Percentiles rank a stretch among this genome's conserved stretches.
Conservation (phyloP, 2,329 filamentous ascomycete species). For the Ascochyta clinopodiicola region DNA sequence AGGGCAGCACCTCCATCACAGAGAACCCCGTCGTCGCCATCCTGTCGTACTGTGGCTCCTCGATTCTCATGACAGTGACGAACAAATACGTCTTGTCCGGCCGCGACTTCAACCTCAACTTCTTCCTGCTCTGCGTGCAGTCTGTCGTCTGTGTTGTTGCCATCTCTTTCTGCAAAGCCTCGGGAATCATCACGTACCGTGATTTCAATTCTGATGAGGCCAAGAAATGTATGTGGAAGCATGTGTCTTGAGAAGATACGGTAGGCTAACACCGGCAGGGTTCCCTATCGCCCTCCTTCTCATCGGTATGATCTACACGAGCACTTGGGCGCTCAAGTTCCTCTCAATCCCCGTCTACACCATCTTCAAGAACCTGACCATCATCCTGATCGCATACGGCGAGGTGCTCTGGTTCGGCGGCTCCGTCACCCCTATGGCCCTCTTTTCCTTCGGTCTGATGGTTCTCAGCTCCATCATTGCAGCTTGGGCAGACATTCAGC, state of each 20-base stretch:
- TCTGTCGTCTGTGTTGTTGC: constrained; percentile 86
- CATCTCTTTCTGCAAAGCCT: constrained; percentile 81
- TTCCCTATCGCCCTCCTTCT: constrained; percentile 95
- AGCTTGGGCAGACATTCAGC: constrained; percentile 95
- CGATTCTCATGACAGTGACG: constrained; percentile 99
- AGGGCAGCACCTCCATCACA: constrained; percentile 54
- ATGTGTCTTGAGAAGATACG: not conserved
- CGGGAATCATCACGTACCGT: constrained; percentile 80
- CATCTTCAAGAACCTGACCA: constrained; percentile 99
- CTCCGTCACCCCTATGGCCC: constrained; percentile 82
- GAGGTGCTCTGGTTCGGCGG: constrained; percentile 99
- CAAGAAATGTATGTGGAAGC: constrained; percentile 76
- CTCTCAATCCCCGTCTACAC: constrained; percentile 98
- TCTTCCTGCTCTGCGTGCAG: constrained; percentile 90
- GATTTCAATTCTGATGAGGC: constrained; percentile 90
- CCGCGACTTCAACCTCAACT: constrained; percentile 90
- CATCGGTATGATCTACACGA: constrained; percentile 99
- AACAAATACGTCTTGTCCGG: constrained; percentile 99
- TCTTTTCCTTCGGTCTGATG: constrained; percentile 96
- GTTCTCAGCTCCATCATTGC: constrained; percentile 93
- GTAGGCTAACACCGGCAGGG: constrained; percentile 63
- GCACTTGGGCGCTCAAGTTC: constrained; percentile 93
- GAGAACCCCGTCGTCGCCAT: constrained; percentile 84
- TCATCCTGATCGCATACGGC: constrained; percentile 97
- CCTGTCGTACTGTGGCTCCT: constrained; percentile 88